Percentiles rank a stretch among this genome's conserved stretches.
These are phyloP conservation scores for Colletotrichum sp. DNA, from an alignment of 2,329 filamentous ascomycete genomes.

Conservation along the genomic window DNA sequence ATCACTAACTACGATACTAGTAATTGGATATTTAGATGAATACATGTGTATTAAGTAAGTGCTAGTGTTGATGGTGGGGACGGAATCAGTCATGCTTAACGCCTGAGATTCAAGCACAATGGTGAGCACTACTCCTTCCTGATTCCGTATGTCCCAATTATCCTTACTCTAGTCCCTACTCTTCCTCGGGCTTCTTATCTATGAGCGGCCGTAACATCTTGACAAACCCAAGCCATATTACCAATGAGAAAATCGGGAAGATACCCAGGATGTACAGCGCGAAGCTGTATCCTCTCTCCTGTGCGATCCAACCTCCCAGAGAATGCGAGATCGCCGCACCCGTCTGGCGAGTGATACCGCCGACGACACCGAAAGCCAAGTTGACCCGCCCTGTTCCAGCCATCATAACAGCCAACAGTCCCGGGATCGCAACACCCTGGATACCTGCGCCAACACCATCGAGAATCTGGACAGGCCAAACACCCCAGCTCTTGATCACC, in stretches of 20 bases:
- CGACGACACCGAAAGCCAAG: conserved; percentile 2
- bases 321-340: conserved; percentile 10
- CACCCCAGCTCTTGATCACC: background rate
- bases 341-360: conserved; percentile 10
- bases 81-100: background rate
- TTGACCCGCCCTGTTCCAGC: conserved; percentile 3
- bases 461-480: conserved; percentile 13
- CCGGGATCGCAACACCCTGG: conserved; percentile 11
- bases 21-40: background rate
- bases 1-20: background rate
- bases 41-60: background rate
- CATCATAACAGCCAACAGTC: conserved; percentile 8
- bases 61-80: fast-evolving
- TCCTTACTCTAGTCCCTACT: background rate
- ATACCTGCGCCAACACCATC: conserved; percentile 13
- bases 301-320: conserved; percentile 2
- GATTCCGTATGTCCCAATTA: background rate
- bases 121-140: fast-evolving
- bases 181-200: background rate
- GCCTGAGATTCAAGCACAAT: background rate
- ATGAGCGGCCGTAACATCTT: conserved; percentile 2
- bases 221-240: background rate
- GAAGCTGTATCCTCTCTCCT: conserved; percentile 6
- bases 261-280: conserved; percentile 2
- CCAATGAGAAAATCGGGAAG: conserved; percentile 9